Evolutionary conservation across 768 basidiomycete species (phyloP), one percentile per base, ranked within the genome.

Genomic region (Lyophyllum shimeji): DNA sequence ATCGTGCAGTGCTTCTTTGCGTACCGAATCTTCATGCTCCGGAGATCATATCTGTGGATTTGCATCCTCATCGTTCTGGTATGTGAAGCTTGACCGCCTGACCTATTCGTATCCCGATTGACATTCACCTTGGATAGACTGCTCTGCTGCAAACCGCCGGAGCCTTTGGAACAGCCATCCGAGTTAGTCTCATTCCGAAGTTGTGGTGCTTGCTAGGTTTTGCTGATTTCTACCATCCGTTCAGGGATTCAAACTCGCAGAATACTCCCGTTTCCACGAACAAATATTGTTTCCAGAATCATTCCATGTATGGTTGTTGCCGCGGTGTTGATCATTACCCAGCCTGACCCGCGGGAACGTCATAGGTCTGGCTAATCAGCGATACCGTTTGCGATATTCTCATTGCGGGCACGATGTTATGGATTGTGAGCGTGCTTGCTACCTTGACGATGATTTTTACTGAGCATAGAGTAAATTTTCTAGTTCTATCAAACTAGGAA

Each of bases 1-100:
- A 45, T 65, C 8, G 65, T 64, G 12, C 66, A 67, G 20, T 47
- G 39, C 11, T 67, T 58, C 55, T 67, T 62, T 51, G 60, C 59
- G 0, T 61, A 62, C 49, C 55, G 66, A 12, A 60, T 67, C 17
- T 63, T 31, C 31, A 55, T n/a, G 50, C 46, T 55, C 48, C 55
- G 58, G 18, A 60, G 29, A 29, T 60, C 39, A 40, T 40, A 34
- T 17, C 21, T 31, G 15, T 49, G 48, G 62, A 46, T 63, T 58
- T 23, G 48, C 18, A 39, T 58, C 59, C 3, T 37, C 15, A 39
- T 50, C 27, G 12, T 47, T 31, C 34, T 34, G 48, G 48, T 49
- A 40, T 40, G 39, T 13, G 3, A 9, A 40, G 11, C 17, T n/a
- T n/a, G 11, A 18, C n/a, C 5, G n/a, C 5, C 29, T 29, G 29